These are phyloP conservation scores for Pascua sp. DNA, from an alignment of 1,284 basidiomycete genomes.

Conservation along the genomic window DNA sequence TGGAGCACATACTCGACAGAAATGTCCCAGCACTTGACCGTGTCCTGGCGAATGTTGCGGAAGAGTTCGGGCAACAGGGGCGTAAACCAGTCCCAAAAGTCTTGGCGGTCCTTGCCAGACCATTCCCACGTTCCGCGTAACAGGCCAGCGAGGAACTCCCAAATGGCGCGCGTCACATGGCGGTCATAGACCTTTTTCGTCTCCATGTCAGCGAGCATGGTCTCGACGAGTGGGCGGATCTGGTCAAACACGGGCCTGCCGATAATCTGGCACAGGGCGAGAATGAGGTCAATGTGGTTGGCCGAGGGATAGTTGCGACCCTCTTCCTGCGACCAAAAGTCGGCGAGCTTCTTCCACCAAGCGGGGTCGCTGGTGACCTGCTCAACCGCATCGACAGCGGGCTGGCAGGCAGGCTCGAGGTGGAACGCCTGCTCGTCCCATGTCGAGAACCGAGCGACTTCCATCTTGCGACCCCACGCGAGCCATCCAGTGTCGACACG, in stretches of 20 bases:
- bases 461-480: constrained; percentile 69
- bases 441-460: constrained; percentile 60
- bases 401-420: constrained; percentile 65
- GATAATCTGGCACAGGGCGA: constrained; percentile 53
- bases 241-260: constrained; percentile 32
- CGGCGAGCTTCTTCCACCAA: constrained; percentile 57
- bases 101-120: constrained; percentile 60
- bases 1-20: constrained; percentile 60
- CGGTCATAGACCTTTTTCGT: constrained; percentile 59
- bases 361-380: constrained; percentile 54
- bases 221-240: constrained; percentile 38
- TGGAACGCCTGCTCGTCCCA: constrained; percentile 56
- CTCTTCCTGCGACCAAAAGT: constrained; percentile 48
- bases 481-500: constrained; percentile 82
- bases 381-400: constrained; percentile 61
- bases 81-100: constrained; percentile 77
- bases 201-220: constrained; percentile 41
- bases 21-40: constrained; percentile 55
- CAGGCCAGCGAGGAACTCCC: constrained; percentile 77
- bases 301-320: constrained; percentile 47
- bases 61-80: constrained; percentile 69
- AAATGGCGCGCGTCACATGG: constrained; percentile 86
- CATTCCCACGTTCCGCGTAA: constrained; percentile 86
- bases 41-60: constrained; percentile 77
- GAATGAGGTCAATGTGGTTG: constrained; percentile 52